Percentiles rank a stretch among this genome's conserved stretches.
Evolutionary conservation across 306 rosid species (phyloP).

Genomic region (Fragaria iinumae): DNA sequence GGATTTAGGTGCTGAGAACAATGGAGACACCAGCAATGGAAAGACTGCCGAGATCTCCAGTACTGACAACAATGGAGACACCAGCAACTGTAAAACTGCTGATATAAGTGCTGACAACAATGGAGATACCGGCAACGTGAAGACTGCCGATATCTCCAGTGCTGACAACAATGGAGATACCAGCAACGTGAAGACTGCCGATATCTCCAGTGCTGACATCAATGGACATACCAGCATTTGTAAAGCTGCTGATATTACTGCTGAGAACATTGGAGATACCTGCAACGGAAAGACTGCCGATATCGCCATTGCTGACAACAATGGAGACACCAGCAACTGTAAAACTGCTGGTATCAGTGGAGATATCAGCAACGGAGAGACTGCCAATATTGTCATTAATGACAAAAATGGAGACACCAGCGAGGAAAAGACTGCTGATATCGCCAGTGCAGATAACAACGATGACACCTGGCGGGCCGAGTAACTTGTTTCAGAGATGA

Average conservation of each 20-base stretch:
- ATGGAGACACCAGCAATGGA: slow-evolving; percentile 25
- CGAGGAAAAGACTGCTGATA: not conserved
- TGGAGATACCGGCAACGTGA: not conserved
- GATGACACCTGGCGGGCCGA: not conserved
- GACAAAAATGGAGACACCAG: not conserved
- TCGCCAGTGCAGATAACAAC: too few relatives aligned
- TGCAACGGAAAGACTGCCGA: not conserved
- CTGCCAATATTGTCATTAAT: not conserved
- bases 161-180: not conserved
- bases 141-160: not conserved
- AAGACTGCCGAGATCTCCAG: slow-evolving; percentile 10
- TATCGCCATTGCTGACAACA: not conserved
- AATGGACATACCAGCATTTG: not conserved
- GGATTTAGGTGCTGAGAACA: slow-evolving; percentile 41
- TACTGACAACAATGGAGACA: not conserved
- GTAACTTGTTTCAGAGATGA: slow-evolving; percentile 23
- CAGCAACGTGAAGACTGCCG: not conserved
- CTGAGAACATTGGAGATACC: not conserved
- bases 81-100: not conserved
- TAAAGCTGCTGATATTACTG: not conserved
- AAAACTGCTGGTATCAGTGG: not conserved
- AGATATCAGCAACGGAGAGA: not conserved
- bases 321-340: not conserved
- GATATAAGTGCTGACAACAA: not conserved
- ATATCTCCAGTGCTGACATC: not conserved